Evolutionary conservation across 106 monocot species (phyloP), one percentile per base, ranked within the genome.

Genomic region (Narthecium ossifragum): DNA sequence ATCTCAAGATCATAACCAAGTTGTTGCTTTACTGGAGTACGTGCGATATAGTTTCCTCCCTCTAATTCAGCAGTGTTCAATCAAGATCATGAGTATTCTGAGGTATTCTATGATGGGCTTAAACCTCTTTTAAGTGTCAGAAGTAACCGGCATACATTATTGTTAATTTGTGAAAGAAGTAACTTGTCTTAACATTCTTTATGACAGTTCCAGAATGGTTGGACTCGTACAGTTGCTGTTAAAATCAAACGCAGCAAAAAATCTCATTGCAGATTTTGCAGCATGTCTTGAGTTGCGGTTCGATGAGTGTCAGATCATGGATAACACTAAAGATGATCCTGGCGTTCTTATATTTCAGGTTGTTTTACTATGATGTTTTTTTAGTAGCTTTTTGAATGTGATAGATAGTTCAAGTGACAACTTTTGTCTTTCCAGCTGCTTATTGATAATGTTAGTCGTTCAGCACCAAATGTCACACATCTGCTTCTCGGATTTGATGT

Each of bases 321-420:
- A 87, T 51, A 83, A 84, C 50, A 78, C 79, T 37, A 84, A 90
- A 84, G 75, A 79, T 73, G 96, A 96, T 72, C 47, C 70, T 62
- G 96, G 96, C 48, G 67, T 96, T 66, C 80, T 96, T 31, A 84
- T 96, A 71, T 43, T 96, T 59, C 96, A 96, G 96, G 96, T 96
- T 52, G 14, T 55, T 24, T 40, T 23, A 40, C 9, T 17, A 26
- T 17, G 8, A 26, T 31, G 48, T 34, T 62, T 12, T 63, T 15
- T 26, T 59, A 0, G 20, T 43, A 53, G 24, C 8, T 47, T 51
- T 55, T 14, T 57, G 8, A 43, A 14, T 13, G 29, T 8, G 0
- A 34, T 14, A 47, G 8, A 30, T 26, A 28, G n/a, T 10, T 54
- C 38, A 8, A 33, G 26, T 57, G 18, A 28, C 32, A 46, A 55